These are phyloP conservation scores for Myxozyma nipponensis DNA, from an alignment of 805 yeast genomes.

Conservation along the genomic window DNA sequence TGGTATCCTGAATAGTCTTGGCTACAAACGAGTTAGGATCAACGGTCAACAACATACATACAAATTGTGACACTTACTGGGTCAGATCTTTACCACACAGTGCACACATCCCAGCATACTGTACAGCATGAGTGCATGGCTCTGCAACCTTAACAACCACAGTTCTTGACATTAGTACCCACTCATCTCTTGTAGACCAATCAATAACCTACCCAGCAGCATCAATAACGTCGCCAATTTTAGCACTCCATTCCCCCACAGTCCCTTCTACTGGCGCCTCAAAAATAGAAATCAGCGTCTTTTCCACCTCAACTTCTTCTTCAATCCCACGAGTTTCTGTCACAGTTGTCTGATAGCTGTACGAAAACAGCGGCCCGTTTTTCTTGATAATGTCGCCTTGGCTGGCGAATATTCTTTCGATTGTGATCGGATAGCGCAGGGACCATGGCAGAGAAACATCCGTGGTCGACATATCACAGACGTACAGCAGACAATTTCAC, in stretches of 20 bases:
- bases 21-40: constrained; percentile 44
- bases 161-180: constrained; percentile 37
- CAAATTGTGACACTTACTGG: constrained; percentile 6
- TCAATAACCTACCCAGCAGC: constrained; percentile 25
- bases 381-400: constrained; percentile 48
- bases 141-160: constrained; percentile 60
- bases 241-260: constrained; percentile 49
- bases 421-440: constrained; percentile 64
- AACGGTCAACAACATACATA: not conserved
- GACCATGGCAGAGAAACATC: constrained; percentile 56
- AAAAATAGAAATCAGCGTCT: constrained; percentile 47
- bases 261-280: constrained; percentile 82
- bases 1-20: constrained; percentile 70
- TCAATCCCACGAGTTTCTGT: constrained; percentile 40
- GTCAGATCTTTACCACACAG: constrained; percentile 74
- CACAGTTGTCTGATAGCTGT: constrained; percentile 60
- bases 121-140: constrained; percentile 88
- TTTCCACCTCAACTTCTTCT: constrained; percentile 34
- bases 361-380: constrained; percentile 55
- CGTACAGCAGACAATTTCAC: no score
- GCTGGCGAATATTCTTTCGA: constrained; percentile 47
- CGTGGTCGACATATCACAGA: constrained; percentile 38
- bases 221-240: constrained; percentile 56
- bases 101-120: constrained; percentile 93
- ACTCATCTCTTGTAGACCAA: not conserved